Conservation (phyloP, 192 early-diverging fungal genomes). For the Backusella sp. region DNA sequence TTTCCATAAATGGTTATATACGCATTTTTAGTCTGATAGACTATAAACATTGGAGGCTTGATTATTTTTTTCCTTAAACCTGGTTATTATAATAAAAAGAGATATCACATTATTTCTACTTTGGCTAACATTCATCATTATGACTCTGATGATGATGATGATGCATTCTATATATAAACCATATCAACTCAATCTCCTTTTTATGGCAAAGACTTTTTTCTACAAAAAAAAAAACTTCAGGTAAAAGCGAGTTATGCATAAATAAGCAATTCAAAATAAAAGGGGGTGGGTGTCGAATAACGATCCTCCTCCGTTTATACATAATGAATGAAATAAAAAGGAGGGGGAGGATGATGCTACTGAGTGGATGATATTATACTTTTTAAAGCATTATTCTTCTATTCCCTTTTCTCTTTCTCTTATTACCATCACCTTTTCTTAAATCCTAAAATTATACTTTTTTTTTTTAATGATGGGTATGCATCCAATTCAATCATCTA, state of each 20-base stretch:
- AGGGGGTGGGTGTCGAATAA: not conserved
- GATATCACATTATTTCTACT: not conserved
- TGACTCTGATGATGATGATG: not conserved
- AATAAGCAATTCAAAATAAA: not conserved
- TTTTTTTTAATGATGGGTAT: not conserved
- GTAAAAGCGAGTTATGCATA: not conserved
- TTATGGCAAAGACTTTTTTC: not conserved
- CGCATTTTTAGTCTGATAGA: not conserved
- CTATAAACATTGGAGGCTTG: not conserved
- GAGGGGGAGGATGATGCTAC: not conserved
- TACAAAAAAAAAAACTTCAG: not conserved
- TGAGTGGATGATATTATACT: not conserved
- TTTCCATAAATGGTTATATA: slow-evolving; percentile 3
- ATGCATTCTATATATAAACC: not conserved
- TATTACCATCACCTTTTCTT: not conserved
- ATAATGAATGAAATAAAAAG: no score
- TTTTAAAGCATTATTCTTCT: not conserved
- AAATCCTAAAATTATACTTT: not conserved
- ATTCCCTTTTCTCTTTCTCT: not conserved
- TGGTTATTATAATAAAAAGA: not conserved
- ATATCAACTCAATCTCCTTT: not conserved
- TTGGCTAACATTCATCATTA: not conserved
- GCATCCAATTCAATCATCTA: not conserved
- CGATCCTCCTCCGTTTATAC: not conserved
- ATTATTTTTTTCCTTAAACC: not conserved